Conservation (phyloP, 1,139 yeast genomes). For the Spathaspora sp. region DNA sequence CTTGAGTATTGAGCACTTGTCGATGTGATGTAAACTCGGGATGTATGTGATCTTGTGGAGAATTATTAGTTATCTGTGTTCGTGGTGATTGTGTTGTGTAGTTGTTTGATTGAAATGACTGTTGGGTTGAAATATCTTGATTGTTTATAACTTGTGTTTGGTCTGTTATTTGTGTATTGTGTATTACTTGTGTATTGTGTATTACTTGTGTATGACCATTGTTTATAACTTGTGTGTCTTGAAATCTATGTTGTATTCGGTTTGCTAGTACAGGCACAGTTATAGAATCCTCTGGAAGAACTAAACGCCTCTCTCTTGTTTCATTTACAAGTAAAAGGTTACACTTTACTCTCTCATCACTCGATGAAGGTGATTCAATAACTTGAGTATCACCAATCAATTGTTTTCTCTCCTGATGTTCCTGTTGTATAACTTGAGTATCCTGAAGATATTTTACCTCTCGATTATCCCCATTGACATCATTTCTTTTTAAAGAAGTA, state of each 20-base stretch:
- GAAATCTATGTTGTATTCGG: neutral
- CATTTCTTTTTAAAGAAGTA: neutral
- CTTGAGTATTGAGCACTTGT: constrained; percentile 23
- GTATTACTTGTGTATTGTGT: too few species aligned
- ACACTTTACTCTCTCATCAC: neutral
- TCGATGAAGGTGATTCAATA: neutral
- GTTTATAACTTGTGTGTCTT: neutral
- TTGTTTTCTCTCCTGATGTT: neutral
- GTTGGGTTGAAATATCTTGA: neutral
- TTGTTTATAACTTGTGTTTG: neutral
- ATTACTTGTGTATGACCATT: neutral
- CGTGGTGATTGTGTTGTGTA: neutral
- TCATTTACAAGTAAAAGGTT: neutral
- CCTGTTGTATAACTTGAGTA: constrained; percentile 4
- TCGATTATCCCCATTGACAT: neutral
- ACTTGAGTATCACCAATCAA: constrained; percentile 1
- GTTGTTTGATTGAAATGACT: neutral
- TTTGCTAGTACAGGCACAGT: neutral
- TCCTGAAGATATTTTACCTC: neutral
- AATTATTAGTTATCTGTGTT: neutral
- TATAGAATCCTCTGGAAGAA: neutral
- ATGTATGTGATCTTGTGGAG: neutral
- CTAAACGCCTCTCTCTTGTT: neutral
- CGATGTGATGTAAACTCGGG: constrained; percentile 10
- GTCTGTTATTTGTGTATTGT: neutral